Conservation (phyloP, 305 asterid genomes). For the Solanum hybrid region DNA sequence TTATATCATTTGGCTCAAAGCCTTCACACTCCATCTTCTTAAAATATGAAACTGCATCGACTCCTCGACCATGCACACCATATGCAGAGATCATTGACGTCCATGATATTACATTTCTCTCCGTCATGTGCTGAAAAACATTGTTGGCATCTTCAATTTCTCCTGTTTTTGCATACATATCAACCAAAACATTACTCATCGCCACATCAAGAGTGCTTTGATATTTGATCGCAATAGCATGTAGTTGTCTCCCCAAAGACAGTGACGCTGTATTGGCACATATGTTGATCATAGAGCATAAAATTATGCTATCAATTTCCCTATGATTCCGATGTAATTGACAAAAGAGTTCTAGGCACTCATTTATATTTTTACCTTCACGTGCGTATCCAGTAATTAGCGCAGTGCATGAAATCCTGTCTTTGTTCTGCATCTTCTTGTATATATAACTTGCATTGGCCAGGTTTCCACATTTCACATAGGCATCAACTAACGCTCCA, state of each 20-base stretch:
- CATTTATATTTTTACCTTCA: constrained; percentile 21
- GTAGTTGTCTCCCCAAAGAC: constrained; percentile 43
- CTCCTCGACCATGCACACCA: constrained; percentile 37
- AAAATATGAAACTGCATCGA: constrained; percentile 32
- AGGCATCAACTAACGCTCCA: constrained; percentile 44
- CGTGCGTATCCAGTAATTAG: constrained; percentile 41
- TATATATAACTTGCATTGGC: constrained; percentile 32
- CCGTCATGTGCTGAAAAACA: constrained; percentile 36
- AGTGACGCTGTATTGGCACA: constrained; percentile 41
- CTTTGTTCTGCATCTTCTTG: constrained; percentile 30
- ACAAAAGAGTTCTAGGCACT: constrained; percentile 26
- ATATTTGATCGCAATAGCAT: constrained; percentile 28
- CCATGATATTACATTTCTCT: constrained; percentile 49
- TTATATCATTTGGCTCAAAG: constrained; percentile 39
- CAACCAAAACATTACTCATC: constrained; percentile 39
- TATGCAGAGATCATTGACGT: constrained; percentile 44
- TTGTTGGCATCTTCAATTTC: constrained; percentile 33
- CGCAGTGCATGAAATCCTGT: constrained; percentile 42
- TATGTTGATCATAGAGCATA: constrained; percentile 41
- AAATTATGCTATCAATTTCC: constrained; percentile 24
- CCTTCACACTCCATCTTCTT: constrained; percentile 38
- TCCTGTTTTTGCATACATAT: constrained; percentile 59
- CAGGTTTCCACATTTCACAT: constrained; percentile 36
- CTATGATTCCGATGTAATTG: constrained; percentile 16
- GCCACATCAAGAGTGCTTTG: constrained; percentile 29